Conservation (phyloP, 2,329 filamentous ascomycete genomes). For the Aspergillus brunneoviolaceus region DNA sequence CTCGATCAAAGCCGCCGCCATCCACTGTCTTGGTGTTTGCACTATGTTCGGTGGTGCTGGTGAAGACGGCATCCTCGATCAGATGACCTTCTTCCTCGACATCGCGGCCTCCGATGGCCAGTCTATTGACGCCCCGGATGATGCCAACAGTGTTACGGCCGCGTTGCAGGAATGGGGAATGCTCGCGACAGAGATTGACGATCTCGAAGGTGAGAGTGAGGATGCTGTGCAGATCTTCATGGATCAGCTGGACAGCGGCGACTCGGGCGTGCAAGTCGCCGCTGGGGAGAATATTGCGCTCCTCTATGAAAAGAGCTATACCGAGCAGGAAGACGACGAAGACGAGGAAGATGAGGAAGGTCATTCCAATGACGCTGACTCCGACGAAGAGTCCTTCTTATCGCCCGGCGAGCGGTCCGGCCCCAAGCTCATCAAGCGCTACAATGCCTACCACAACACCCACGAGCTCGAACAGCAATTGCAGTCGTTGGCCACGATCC, state of each 20-base stretch:
- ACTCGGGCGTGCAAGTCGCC: constrained; percentile 71
- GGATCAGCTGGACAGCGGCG: constrained; percentile 77
- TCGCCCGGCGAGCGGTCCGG: constrained; percentile 29
- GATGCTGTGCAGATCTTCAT: constrained; percentile 75
- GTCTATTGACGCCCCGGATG: constrained; percentile 69
- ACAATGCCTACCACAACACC: constrained; percentile 65
- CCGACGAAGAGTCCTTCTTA: constrained; percentile 40
- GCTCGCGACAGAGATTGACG: constrained; percentile 73
- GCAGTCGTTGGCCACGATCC: constrained; percentile 58
- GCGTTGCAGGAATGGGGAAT: constrained; percentile 79
- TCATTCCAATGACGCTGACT: constrained; percentile 33
- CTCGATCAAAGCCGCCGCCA: constrained; percentile 65
- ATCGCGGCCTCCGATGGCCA: constrained; percentile 78
- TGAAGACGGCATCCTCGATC: constrained; percentile 65
- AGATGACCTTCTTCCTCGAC: constrained; percentile 73
- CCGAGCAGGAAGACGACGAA: constrained; percentile 58
- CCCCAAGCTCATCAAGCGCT: constrained; percentile 58
- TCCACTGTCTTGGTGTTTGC: constrained; percentile 71
- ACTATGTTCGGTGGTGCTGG: constrained; percentile 74
- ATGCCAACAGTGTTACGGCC: constrained; percentile 67
- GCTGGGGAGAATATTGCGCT: constrained; percentile 79
- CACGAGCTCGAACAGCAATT: constrained; percentile 61
- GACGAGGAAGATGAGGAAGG: constrained; percentile 54
- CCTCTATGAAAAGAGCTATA: constrained; percentile 72
- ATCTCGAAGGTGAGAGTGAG: constrained; percentile 69